Conservation (phyloP, 345 rosid species). For the Hibiscus trionum region DNA sequence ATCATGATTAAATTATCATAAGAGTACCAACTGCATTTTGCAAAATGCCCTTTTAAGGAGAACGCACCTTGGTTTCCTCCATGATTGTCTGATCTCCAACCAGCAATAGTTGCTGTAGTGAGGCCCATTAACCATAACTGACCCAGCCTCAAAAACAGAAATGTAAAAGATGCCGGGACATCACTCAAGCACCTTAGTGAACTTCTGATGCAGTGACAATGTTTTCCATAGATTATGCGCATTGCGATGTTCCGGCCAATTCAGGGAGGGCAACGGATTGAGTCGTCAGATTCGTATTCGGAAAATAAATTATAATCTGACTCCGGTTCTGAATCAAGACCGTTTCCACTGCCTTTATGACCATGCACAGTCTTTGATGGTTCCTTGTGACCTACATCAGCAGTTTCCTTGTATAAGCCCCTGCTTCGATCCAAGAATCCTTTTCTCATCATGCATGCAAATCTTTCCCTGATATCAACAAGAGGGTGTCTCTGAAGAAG, state of each 20-base stretch:
- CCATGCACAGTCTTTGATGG: background rate
- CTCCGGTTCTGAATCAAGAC: background rate
- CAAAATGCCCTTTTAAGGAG: background rate
- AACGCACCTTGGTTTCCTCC: background rate
- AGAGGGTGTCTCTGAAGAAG: background rate
- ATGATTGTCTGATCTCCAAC: background rate
- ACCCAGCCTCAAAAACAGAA: background rate
- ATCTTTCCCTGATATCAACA: slow-evolving; percentile 1
- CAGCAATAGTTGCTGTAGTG: background rate
- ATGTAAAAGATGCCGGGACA: background rate
- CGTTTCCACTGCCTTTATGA: background rate
- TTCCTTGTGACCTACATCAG: background rate
- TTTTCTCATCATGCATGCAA: background rate
- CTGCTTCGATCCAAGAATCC: background rate
- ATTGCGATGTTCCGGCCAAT: background rate
- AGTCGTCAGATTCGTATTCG: background rate
- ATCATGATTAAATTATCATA: background rate
- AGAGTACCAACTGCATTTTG: background rate
- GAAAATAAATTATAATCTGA: background rate
- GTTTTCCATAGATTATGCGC: background rate
- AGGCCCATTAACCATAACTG: too few species aligned
- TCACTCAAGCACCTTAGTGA: background rate
- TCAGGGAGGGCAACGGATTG: background rate
- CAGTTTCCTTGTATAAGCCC: background rate
- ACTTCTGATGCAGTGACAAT: background rate